Evolutionary conservation across 2,329 filamentous ascomycete species (phyloP).

Genomic region (Alternaria arborescens): DNA sequence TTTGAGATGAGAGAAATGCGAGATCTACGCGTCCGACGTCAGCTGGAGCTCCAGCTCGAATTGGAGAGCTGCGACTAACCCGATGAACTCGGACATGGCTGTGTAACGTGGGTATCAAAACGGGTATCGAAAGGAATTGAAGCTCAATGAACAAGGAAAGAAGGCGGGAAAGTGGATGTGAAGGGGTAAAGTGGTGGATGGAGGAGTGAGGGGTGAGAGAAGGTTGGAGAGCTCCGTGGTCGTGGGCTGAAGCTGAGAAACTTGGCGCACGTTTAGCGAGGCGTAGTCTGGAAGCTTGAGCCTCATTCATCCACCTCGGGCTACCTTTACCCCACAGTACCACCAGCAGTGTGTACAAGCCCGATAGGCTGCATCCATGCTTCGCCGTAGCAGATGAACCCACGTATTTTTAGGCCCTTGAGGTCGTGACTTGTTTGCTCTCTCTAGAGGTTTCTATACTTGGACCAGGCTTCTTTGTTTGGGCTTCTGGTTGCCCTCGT

Average conservation of each 20-base stretch:
- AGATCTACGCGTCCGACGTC: conserved; percentile 66
- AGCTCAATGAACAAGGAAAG: conserved; percentile 27
- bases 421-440: conserved; percentile 3
- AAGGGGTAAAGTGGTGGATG: conserved; percentile 23
- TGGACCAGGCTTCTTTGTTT: not conserved
- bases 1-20: conserved; percentile 97
- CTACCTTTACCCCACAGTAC: conserved; percentile 32
- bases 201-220: conserved; percentile 17
- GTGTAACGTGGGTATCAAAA: conserved; percentile 38
- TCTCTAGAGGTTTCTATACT: not conserved
- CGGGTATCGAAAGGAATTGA: conserved; percentile 31
- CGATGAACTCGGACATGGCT: conserved; percentile 69
- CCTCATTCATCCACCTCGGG: conserved; percentile 13
- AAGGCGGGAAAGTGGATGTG: conserved; percentile 34
- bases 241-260: conserved; percentile 29
- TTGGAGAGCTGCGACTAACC: conserved; percentile 57
- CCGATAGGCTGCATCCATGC: conserved; percentile 6
- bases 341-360: not conserved
- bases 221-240: conserved; percentile 21
- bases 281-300: conserved; percentile 24
- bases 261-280: conserved; percentile 34
- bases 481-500: not conserved
- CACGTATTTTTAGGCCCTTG: conserved; percentile 6
- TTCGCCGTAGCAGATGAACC: not conserved
- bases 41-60: conserved; percentile 45